Evolutionary conservation across 768 basidiomycete genomes (phyloP), one percentile per base, ranked within the genome.

Genomic region (Kwoniella sp.): DNA sequence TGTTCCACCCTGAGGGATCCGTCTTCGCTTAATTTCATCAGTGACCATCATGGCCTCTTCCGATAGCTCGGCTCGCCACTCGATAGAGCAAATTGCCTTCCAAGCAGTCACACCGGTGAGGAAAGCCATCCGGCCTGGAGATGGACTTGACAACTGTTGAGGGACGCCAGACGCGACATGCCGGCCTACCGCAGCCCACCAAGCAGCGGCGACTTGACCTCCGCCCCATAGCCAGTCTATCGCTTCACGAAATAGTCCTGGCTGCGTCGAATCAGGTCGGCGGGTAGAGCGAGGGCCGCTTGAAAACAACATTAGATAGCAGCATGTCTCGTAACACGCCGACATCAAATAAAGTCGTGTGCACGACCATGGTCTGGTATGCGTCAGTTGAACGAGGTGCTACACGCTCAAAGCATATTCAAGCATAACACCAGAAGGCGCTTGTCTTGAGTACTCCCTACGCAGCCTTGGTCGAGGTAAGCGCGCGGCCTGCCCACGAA

Each of bases 151-250:
- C 50, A 5, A 68, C 74, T 0, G 61, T 26, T 0, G 37, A 23
- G 31, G 72, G 7, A 70, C 55, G 15, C 61, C 53, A 9, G 41
- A 45, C 41, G 41, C 5, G 5, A 61, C 63, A 11, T 54, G 54
- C 13, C 57, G 59, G 12, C 64, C 69, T 23, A 75, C 29, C 1
- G 71, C 65, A 8, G 68, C 57, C 20, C 60, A 72, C 71, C 69
- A 73, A 9, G 66, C 69, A 30, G 67, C 71, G 25, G 54, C 41
- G 30, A 73, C 64, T 54, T 67, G 65, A 25, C 69, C 73, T 13
- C 58, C 50, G 5, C 63, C 51, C 75, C 75, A 76, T 31, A 76
- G 63, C 45, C 53, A 54, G 50, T 76, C 73, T 57, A 72, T 74
- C 45, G 55, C 58, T 45, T 72, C 69, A 17, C 20, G n/a, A 67